Base-by-base conservation (phyloP, 768 basidiomycete species). In the Naganishia antarctica region DNA sequence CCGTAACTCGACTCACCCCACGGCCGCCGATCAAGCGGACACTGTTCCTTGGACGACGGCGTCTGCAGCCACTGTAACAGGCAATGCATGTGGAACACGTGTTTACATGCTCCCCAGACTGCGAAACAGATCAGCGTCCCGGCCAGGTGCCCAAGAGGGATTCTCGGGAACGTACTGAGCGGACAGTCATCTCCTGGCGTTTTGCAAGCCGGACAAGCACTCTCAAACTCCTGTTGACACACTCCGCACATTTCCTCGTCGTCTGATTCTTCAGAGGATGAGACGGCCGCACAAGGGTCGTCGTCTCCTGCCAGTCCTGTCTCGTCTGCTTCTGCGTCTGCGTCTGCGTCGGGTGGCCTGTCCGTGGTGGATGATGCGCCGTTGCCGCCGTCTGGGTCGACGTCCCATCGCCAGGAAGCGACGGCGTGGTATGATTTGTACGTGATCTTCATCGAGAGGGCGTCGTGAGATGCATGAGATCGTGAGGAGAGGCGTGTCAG, bases 11-110 rank as follows among this genome's bases (percentile, higher is more conserved):
- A 75, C 76, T 71, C 64, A 93, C 92, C 87, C 94, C 94, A 99
- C 2, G 86, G 81, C 70, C 91, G 80, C 31, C 96, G 82, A 74
- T 98, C 94, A 91, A 99, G 93, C n/a, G 96, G 96, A 81, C 96
- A 99, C 70, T 93, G 91, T 70, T 88, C 87, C 76, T 97, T 97
- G 37, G 89, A 92, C 15, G 89, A 85, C 4, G 85, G 80, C 0
- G 92, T 93, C 3, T 86, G 86, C 65, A 97, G 84, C 96, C 96
- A 99, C 77, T 97, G 96, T 68, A 94, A 82, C 13, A 99, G 80
- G 78, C 94, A 98, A 76, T 99, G 94, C 90, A 97, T 92, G 75
- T 99, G 96, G 73, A 98, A 99, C 63, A 96, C 86, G 75, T 98
- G 96, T 6, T 86, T 90, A 74, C 94, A 99, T 79, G 96, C 87